phyloP scores from a whole-genome alignment of 345 rosid genomes.

The Pseudoturritis turrita region DNA sequence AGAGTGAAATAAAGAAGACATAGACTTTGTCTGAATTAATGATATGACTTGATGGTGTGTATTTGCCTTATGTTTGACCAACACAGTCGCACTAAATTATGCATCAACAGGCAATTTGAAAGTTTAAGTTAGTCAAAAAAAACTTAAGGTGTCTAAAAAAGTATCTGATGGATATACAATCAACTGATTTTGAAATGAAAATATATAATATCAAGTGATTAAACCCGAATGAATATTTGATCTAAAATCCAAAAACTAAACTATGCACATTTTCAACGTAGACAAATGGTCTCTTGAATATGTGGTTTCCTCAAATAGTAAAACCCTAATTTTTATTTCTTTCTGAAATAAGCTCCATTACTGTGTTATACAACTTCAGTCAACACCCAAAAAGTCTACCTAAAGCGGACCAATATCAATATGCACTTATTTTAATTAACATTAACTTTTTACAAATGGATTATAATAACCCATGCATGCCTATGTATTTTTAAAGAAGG shows the following conservation, averaged over 20 bases:
- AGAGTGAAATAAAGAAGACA: slow-evolving; percentile 26
- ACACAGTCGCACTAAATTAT: slow-evolving; percentile 20
- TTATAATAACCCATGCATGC: slow-evolving; percentile 21
- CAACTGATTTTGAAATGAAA: background rate
- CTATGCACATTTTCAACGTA: background rate
- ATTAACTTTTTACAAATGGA: slow-evolving; percentile 4
- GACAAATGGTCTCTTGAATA: background rate
- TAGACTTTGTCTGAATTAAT: slow-evolving; percentile 7
- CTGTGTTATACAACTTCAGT: background rate
- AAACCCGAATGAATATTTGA: background rate
- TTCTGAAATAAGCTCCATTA: background rate
- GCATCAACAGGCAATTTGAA: background rate
- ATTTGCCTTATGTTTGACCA: slow-evolving; percentile 32
- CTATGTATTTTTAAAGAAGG: slow-evolving; percentile 1
- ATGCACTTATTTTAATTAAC: background rate
- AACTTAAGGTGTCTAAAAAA: background rate
- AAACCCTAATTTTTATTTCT: background rate
- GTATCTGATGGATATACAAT: background rate
- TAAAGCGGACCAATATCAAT: slow-evolving; percentile 5
- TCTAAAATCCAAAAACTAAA: background rate
- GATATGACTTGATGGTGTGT: slow-evolving; percentile 29
- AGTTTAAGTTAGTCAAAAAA: background rate
- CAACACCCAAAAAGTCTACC: slow-evolving; percentile 5
- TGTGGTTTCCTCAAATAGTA: background rate
- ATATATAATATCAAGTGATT: background rate